phyloP scores from a whole-genome alignment of 768 basidiomycete genomes.

The Lentinula guzmanii region DNA sequence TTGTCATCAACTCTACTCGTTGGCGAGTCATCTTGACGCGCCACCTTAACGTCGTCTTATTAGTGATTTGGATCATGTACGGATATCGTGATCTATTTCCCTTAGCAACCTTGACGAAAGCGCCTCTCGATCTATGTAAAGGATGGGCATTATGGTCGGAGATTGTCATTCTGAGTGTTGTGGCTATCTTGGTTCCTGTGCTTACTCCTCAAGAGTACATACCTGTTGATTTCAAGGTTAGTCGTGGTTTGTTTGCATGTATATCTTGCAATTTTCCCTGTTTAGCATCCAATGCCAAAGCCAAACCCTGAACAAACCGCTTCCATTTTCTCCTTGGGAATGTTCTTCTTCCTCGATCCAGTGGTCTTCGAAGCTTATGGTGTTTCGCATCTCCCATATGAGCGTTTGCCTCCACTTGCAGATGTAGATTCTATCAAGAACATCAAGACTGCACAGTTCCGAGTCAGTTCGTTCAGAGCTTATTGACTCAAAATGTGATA shows the following conservation, averaged over 20 bases:
- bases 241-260: not conserved
- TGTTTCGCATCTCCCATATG: constrained; percentile 14
- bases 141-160: constrained; percentile 37
- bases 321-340: constrained; percentile 21
- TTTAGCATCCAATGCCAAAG: constrained; percentile 5
- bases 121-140: constrained; percentile 29
- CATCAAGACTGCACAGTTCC: constrained; percentile 2
- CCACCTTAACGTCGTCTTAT: constrained; percentile 6
- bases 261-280: not conserved
- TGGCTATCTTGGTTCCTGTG: constrained; percentile 34
- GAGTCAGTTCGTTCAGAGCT: not conserved
- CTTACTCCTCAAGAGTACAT: constrained; percentile 35
- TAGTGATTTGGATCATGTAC: not conserved
- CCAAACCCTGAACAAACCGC: constrained; percentile 28
- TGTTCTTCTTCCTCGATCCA: constrained; percentile 24
- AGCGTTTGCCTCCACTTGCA: constrained; percentile 47
- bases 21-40: constrained; percentile 2
- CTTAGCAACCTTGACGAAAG: constrained; percentile 33
- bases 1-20: not conserved
- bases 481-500: too few relatives aligned
- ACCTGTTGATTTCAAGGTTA: constrained; percentile 35
- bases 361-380: constrained; percentile 4
- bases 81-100: constrained; percentile 34
- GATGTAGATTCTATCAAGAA: constrained; percentile 44
- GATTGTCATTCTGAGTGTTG: constrained; percentile 28